Conservation (phyloP, 148 eudicot genomes). For the Arbutus unedo region DNA sequence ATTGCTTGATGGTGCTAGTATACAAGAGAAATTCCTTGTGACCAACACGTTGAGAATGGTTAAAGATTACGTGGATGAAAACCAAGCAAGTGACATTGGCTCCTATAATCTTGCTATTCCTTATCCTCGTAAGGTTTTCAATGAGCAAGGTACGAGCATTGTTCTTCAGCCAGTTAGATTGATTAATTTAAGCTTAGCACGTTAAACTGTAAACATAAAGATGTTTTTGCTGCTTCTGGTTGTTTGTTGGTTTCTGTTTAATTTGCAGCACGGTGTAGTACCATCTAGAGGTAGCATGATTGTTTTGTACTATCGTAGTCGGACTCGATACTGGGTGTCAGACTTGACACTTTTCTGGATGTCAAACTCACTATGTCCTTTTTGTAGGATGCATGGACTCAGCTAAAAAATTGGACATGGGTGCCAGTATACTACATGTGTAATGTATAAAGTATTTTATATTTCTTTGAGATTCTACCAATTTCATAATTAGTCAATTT, state of each 20-base stretch:
- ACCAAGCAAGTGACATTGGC: conserved; percentile 33
- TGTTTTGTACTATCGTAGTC: not conserved
- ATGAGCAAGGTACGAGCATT: conserved; percentile 38
- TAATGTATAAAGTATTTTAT: no score
- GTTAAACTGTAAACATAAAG: not conserved
- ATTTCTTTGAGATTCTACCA: not conserved
- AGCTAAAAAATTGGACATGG: not conserved
- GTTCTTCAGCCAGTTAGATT: not conserved
- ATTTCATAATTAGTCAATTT: not conserved
- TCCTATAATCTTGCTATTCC: conserved; percentile 57
- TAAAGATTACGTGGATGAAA: conserved; percentile 45
- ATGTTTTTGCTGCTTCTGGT: not conserved
- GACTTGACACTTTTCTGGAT: not conserved
- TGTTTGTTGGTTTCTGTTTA: not conserved
- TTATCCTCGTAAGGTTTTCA: conserved; percentile 62
- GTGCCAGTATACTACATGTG: not conserved
- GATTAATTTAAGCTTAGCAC: not conserved
- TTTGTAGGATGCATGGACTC: not conserved
- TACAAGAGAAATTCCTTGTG: conserved; percentile 48
- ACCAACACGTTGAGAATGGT: conserved; percentile 44
- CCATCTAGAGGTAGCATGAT: not conserved
- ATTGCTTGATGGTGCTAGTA: conserved; percentile 47
- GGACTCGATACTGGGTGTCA: not conserved
- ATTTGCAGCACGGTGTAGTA: not conserved
- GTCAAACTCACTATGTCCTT: not conserved